Base-by-base conservation (phyloP, 805 yeast species). In the Metschnikowia lachancei region DNA sequence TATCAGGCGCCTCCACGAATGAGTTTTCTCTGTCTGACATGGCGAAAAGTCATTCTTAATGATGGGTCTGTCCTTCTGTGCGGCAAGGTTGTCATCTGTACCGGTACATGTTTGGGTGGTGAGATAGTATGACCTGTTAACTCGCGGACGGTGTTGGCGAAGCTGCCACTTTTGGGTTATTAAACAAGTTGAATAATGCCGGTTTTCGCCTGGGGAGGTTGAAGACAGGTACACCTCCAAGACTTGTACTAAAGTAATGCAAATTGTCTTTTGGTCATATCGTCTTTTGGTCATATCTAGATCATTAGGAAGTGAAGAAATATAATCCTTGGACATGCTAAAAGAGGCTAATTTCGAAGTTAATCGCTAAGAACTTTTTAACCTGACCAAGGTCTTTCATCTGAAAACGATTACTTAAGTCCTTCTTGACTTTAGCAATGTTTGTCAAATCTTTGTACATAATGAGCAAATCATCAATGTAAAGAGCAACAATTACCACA, bases 81-180 rank as follows among this genome's bases (percentile, higher is more conserved):
- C 37, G 67, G 75, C 0, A 79, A 79, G 49, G 92, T 94, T 6
- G 89, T 94, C 7, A 81, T 94, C 16, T 89, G 98, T 0, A 94
- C 99, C 0, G 99, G 99, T 1, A 94, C 99, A 0, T 94, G 94
- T 60, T 72, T 94, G 20, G 85, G 95, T 6, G 99, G 91, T 2
- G 99, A 94, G 63, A 88, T 92, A 99, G 99, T 0, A 59, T 87
- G 51, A 77, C 76, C 39, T 77, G 78, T 0, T 81, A 77, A 61
- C 96, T 98, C 0, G 87, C 97, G 0, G 99, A 99, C 0, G 75
- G 99, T 53, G 84, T 92, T 22, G 97, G 96, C 3, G 99, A 94
- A 66, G 80, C 75, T 17, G 94, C 98, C 2, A 87, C 97, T 0
- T 86, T 82, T 66, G 98, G 98, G 1, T 76, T 94, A 19, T 85